A percentile compares a stretch with the other conserved stretches of the same genome.
phyloP scores from a whole-genome alignment of 805 yeast genomes.

The Metschnikowia picachoensis region DNA sequence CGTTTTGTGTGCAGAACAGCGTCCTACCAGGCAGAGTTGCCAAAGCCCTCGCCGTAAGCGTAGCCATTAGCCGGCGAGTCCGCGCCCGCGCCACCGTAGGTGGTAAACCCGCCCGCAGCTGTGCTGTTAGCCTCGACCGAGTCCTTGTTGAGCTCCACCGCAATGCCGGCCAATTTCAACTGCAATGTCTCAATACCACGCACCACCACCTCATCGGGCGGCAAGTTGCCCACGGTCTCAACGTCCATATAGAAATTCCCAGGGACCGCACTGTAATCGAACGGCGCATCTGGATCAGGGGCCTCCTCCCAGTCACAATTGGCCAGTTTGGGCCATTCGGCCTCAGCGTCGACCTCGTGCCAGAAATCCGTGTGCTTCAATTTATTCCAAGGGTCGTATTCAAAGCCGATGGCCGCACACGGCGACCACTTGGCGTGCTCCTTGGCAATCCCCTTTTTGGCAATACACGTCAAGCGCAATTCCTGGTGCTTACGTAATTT shows the following conservation, averaged over 20 bases:
- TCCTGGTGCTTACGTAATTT: conserved; percentile 92
- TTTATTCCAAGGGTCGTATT: conserved; percentile 99
- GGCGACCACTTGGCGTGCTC: conserved; percentile 99
- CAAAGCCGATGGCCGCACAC: conserved; percentile 91
- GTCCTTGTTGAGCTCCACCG: conserved; percentile 58
- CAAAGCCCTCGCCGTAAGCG: conserved; percentile 34
- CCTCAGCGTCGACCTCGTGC: conserved; percentile 85
- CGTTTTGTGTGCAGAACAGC: too few relatives aligned
- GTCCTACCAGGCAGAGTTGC: conserved; percentile 28
- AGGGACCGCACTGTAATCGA: conserved; percentile 83
- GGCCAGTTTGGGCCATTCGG: conserved; percentile 89
- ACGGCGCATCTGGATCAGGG: conserved; percentile 80
- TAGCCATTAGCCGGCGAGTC: conserved; percentile 25
- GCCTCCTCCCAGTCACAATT: conserved; percentile 97
- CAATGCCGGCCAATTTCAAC: conserved; percentile 84
- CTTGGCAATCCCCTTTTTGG: conserved; percentile 94
- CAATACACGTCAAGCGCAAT: conserved; percentile 82
- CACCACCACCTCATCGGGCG: conserved; percentile 84
- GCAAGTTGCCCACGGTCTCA: conserved; percentile 86
- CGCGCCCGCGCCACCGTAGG: conserved; percentile 41
- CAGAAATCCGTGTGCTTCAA: conserved; percentile 93
- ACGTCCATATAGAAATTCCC: conserved; percentile 79
- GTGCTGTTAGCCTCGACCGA: conserved; percentile 36
- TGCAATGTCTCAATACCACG: conserved; percentile 84
- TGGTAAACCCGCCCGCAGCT: conserved; percentile 46